Percentiles rank a stretch among this genome's conserved stretches.
phyloP scores from a whole-genome alignment of 108 stramenopile species.

The Cyclotella baltica region DNA sequence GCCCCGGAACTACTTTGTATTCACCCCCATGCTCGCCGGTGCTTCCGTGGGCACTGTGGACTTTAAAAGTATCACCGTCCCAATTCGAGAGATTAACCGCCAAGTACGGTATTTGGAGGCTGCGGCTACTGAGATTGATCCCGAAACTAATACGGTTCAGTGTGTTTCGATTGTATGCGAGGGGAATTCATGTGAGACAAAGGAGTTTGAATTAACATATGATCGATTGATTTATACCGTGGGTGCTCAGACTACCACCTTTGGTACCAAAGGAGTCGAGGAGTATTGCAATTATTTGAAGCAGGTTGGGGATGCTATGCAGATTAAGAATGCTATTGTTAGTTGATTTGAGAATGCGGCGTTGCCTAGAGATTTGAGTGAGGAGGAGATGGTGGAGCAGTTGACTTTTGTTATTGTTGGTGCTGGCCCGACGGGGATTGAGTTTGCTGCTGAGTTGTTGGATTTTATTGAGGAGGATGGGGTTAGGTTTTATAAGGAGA shows the following conservation, averaged over 20 bases:
- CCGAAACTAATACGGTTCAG: slow-evolving; percentile 60
- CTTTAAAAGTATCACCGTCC: slow-evolving; percentile 89
- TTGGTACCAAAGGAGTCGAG: slow-evolving; percentile 92
- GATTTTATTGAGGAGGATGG: slow-evolving; percentile 95
- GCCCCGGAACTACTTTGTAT: slow-evolving; percentile 94
- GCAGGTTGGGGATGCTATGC: slow-evolving; percentile 85
- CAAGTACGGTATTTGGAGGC: slow-evolving; percentile 89
- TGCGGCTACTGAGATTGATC: slow-evolving; percentile 83
- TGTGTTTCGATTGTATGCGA: slow-evolving; percentile 94
- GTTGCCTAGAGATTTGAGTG: slow-evolving; percentile 76
- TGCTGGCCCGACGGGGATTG: slow-evolving; percentile 95
- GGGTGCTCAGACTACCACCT: slow-evolving; percentile 95
- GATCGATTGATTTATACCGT: slow-evolving; percentile 91
- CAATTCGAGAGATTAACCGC: slow-evolving; percentile 92
- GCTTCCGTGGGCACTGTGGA: slow-evolving; percentile 95
- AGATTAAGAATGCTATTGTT: slow-evolving; percentile 87
- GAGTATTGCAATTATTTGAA: slow-evolving; percentile 94
- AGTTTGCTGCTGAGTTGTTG: slow-evolving; percentile 93
- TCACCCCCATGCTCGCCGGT: slow-evolving; percentile 98
- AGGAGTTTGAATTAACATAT: slow-evolving; percentile 85
- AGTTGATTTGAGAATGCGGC: slow-evolving; percentile 97
- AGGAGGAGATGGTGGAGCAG: slow-evolving; percentile 64
- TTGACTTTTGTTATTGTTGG: slow-evolving; percentile 94
- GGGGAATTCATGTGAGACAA: slow-evolving; percentile 88
- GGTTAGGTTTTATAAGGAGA: slow-evolving; percentile 87